Evolutionary conservation across 1,139 yeast genomes (phyloP).

Genomic region (Diutina rugosa): DNA sequence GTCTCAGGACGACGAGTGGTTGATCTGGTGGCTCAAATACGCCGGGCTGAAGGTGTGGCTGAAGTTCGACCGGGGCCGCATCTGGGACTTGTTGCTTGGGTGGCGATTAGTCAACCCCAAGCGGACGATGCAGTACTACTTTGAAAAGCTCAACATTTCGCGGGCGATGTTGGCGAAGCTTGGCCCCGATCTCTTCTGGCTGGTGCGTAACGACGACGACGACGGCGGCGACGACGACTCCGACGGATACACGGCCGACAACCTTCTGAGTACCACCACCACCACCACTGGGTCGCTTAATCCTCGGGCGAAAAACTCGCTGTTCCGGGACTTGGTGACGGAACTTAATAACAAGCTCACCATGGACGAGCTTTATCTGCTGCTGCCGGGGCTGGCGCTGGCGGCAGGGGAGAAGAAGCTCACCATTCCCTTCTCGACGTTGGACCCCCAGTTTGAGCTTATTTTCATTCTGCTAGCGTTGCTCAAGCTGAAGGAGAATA

Average conservation of each 20-base stretch:
- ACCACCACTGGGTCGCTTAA: background rate
- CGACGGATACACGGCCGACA: background rate
- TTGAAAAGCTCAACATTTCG: constrained; percentile 13
- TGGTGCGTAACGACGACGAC: constrained; percentile 9
- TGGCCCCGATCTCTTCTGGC: constrained; percentile 36
- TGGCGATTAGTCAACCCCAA: constrained; percentile 32
- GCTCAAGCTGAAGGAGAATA: constrained; percentile 66
- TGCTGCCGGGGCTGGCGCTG: constrained; percentile 2
- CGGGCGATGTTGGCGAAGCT: constrained; percentile 15
- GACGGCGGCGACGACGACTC: background rate
- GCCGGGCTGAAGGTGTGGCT: constrained; percentile 87
- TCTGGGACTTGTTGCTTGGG: constrained; percentile 82
- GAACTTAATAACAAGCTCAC: constrained; percentile 1
- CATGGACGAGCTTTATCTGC: background rate
- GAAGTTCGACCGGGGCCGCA: constrained; percentile 66
- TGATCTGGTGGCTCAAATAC: constrained; percentile 90
- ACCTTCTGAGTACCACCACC: background rate
- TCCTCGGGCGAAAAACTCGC: background rate
- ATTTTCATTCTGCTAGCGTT: constrained; percentile 69
- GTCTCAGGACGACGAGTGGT: constrained; percentile 74
- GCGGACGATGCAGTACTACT: constrained; percentile 21
- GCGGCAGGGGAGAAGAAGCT: constrained; percentile 5
- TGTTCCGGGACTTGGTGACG: constrained; percentile 16
- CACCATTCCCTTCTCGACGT: constrained; percentile 47
- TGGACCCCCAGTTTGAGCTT: constrained; percentile 72